Evolutionary conservation across 225 moss, liverwort and hornwort species (phyloP).

Genomic region (Ulota crispa): DNA sequence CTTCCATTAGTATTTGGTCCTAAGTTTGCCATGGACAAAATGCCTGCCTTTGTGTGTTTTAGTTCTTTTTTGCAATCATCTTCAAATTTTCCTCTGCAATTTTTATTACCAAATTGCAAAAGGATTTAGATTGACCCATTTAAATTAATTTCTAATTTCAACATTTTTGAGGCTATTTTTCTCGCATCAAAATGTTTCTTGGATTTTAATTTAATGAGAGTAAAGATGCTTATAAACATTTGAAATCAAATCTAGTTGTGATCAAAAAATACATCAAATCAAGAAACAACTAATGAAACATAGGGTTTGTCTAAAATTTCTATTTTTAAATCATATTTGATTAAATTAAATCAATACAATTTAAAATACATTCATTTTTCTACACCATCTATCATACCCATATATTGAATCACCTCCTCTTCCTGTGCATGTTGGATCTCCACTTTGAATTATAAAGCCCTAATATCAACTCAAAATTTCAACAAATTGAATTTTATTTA

Average conservation of each 20-base stretch:
- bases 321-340: not conserved
- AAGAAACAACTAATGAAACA: not conserved
- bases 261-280: not conserved
- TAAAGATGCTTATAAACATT: too few relatives aligned
- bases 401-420: slow-evolving; percentile 79
- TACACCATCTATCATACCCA: slow-evolving; percentile 26
- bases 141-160: not conserved
- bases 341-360: not conserved
- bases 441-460: slow-evolving; percentile 64
- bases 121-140: not conserved
- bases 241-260: too few relatives aligned
- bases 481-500: not conserved
- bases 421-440: slow-evolving; percentile 56
- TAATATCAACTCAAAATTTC: not conserved
- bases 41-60: not conserved
- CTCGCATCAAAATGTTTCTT: too few relatives aligned
- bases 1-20: slow-evolving; percentile 42
- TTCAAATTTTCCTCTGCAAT: not conserved
- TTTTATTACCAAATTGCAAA: not conserved
- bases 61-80: not conserved
- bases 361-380: too few relatives aligned
- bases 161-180: too few relatives aligned
- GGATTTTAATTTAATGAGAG: too few relatives aligned
- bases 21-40: slow-evolving; percentile 65
- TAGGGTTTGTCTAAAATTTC: not conserved